Percentiles rank a stretch among this genome's conserved stretches.
Evolutionary conservation across 2,329 filamentous ascomycete genomes (phyloP).

Genomic region (Pyricularia grisea): DNA sequence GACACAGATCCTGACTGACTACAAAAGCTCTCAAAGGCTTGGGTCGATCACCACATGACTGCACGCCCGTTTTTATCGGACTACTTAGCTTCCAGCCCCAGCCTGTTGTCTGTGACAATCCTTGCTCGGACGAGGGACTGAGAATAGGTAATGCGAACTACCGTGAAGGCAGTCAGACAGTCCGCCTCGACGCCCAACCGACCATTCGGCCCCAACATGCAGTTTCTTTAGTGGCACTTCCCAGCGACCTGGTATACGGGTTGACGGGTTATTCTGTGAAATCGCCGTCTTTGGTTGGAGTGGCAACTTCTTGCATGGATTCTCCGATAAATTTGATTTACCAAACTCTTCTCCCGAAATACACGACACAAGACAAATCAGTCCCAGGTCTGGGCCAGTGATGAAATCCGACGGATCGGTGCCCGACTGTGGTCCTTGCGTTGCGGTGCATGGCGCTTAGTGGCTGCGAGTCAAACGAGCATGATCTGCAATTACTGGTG

Average conservation of each 20-base stretch:
- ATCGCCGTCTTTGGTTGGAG: neutral
- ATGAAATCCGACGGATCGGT: neutral
- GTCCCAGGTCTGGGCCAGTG: neutral
- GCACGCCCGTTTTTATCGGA: neutral
- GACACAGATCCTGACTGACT: neutral
- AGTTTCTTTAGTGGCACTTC: neutral
- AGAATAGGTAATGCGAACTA: neutral
- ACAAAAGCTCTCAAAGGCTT: neutral
- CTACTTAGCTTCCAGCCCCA: neutral
- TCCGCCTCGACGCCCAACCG: neutral
- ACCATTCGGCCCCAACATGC: neutral
- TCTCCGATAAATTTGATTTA: neutral
- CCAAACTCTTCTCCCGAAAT: neutral
- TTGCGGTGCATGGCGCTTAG: neutral
- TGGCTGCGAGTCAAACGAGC: neutral
- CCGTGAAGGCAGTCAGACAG: neutral
- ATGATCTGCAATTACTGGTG: neutral
- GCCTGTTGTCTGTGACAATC: neutral
- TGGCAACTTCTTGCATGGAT: neutral
- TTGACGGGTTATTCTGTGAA: neutral
- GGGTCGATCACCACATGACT: neutral
- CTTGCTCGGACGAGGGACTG: neutral
- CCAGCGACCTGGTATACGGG: neutral
- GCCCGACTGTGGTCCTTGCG: neutral
- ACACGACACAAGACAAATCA: neutral